Base-by-base conservation (phyloP, 108 stramenopile species). In the Cyclotella baltica region DNA sequence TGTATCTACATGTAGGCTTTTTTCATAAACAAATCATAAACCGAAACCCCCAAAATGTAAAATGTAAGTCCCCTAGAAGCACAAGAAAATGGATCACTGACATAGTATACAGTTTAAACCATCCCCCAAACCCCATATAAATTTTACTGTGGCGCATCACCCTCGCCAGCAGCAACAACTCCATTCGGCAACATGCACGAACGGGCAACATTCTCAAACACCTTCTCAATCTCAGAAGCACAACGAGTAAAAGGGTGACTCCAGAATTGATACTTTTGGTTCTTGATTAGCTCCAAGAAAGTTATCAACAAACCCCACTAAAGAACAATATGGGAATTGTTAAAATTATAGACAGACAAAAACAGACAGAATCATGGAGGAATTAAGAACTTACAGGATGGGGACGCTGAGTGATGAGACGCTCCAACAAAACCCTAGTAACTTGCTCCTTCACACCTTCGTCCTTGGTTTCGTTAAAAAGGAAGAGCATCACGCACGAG, bases 271-370 rank as follows among this genome's bases (percentile, higher is more conserved):
- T 99, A 99, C 38, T 94, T 88, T n/a, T 96, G 93, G 76, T 99
- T 99, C 86, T 99, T 99, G 76, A 99, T 99, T 70, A 99, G 93
- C 87, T 99, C 99, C 53, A 99, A 98, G 88, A 99, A 99, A 8
- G 99, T 99, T 64, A 97, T 93, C 16, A 98, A 77, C 72, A 97
- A 76, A 29, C 97, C 96, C 96, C 97, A 98, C 55, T 90, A 86
- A 84, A 52, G 84, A 75, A 70, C 87, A 88, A 0, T 85, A 85
- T 35, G 90, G 87, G 20, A 90, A 83, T 34, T 51, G n/a, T 18
- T 23, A 34, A 56, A n/a, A 28, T 25, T 37, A 40, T 5, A 67
- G 50, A 67, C 31, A 33, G 20, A 33, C 11, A 53, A 63, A 47
- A 10, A 38, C 34, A 38, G 48, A 29, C 5, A 47, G 2, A 62